A percentile compares a stretch with the other conserved stretches of the same genome.
These are phyloP conservation scores for Wickerhamomyces pijperi DNA, from an alignment of 805 yeast species.

Conservation along the genomic window DNA sequence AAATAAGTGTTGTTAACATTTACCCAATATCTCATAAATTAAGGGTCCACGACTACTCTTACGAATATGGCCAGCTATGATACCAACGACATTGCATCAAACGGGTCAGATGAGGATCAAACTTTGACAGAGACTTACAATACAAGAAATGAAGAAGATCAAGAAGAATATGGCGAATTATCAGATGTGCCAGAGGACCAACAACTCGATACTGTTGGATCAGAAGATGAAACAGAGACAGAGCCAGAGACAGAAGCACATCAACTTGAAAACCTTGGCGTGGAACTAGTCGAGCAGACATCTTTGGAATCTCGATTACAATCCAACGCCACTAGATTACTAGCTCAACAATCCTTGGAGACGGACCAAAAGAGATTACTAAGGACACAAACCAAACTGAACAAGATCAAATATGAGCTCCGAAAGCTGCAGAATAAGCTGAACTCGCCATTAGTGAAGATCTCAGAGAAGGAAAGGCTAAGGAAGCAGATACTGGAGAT, in stretches of 20 bases:
- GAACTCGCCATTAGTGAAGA: conserved; percentile 41
- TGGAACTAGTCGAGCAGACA: conserved; percentile 65
- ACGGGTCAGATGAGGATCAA: no score
- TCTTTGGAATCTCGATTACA: conserved; percentile 70
- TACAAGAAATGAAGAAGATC: no score
- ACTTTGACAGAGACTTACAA: no score
- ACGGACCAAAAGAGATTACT: conserved; percentile 67
- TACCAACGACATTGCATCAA: no score
- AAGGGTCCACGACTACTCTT: no score
- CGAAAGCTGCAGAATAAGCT: conserved; percentile 36
- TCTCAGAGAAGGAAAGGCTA: conserved; percentile 50
- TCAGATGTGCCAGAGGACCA: no score
- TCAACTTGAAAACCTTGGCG: conserved; percentile 23
- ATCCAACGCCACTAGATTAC: conserved; percentile 49
- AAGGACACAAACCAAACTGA: conserved; percentile 43
- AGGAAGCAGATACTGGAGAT: conserved; percentile 43
- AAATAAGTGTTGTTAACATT: no score
- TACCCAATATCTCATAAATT: no score
- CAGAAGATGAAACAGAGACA: no score
- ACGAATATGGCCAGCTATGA: no score
- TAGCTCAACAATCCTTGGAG: conserved; percentile 54
- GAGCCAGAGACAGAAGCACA: neutral
- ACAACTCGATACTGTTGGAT: no score
- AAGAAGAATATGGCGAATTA: no score
- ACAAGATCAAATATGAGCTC: conserved; percentile 32